phyloP scores from a whole-genome alignment of 2,329 filamentous ascomycete genomes.

The Aureobasidium lini region DNA sequence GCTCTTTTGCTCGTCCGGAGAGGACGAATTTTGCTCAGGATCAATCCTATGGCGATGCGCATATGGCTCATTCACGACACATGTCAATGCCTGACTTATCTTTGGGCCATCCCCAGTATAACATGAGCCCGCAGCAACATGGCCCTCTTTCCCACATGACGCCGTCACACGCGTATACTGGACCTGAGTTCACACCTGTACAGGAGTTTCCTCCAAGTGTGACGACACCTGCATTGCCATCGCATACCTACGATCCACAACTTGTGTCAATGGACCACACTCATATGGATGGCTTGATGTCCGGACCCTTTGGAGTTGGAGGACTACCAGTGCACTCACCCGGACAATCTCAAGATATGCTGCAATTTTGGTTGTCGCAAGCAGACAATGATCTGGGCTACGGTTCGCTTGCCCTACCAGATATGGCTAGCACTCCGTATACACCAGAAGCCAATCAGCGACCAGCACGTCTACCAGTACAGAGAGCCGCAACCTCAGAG shows the following conservation, averaged over 20 bases:
- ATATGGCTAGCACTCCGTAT: conserved; percentile 25
- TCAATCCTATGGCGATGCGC: not conserved
- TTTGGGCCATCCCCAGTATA: not conserved
- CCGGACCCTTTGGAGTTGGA: conserved; percentile 10
- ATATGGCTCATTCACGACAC: conserved; percentile 14
- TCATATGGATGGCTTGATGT: not conserved
- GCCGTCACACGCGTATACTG: not conserved
- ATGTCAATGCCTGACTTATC: conserved; percentile 15
- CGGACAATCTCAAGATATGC: conserved; percentile 14
- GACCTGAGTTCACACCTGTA: not conserved
- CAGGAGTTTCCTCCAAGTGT: not conserved
- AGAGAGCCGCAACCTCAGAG: not conserved
- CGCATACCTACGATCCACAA: conserved; percentile 10
- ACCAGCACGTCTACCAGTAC: not conserved
- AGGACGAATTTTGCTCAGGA: not conserved
- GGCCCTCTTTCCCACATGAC: not conserved
- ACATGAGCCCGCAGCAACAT: conserved; percentile 5
- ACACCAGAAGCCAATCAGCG: conserved; percentile 18
- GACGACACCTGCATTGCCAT: not conserved
- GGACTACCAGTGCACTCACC: not conserved
- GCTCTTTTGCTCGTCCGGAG: not conserved
- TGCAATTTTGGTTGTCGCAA: conserved; percentile 18
- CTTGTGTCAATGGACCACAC: conserved; percentile 6
- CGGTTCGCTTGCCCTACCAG: conserved; percentile 15
- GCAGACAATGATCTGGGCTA: conserved; percentile 16